Base-by-base conservation (phyloP, 768 basidiomycete species). In the Xanthoconium purpureum region DNA sequence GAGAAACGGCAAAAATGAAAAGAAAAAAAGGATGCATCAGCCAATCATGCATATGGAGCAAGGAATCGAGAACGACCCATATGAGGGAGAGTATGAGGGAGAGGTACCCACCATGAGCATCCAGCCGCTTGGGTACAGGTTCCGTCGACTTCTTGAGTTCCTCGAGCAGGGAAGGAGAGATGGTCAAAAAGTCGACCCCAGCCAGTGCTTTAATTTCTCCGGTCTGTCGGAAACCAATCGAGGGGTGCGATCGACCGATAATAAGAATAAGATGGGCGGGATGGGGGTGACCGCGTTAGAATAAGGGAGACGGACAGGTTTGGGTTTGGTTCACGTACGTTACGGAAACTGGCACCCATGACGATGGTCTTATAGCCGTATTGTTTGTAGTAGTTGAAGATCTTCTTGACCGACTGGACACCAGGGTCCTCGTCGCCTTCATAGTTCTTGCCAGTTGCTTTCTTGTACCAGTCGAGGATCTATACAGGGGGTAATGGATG, bases 401-500 rank as follows among this genome's bases (percentile, higher is more conserved):
- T 99, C 77, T 83, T 89, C 80, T 91, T 88, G 60, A 99, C 97
- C 40, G 91, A 94, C 74, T 85, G 74, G 66, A 99, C 97, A 79
- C 97, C 96, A 12, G 96, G 96, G 79, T 98, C 96, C 45, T 87
- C 84, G 61, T 91, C 93, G 49, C 92, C 94, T 63, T 86, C 84
- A 80, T 94, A 98, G 69, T 78, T 81, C 79, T 89, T 88, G 47
- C 93, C 93, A 56, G 89, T 85, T 64, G 75, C 64, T 77, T 93
- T 92, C 86, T 99, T 99, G 88, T 99, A 85, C 94, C 94, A 99
- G 77, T 99, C 97, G 63, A 99, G 90, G 72, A 98, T 99, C 91
- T 92, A 63, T 20, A 53, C 39, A 54, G 24, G 44, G 24, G 50
- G 50, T 11, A 62, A 55, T 55, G 42, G 59, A 62, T 50, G 47